Evolutionary conservation across 371 early-diverging fungal genomes (phyloP).

Genomic region (Mortierella sp.): DNA sequence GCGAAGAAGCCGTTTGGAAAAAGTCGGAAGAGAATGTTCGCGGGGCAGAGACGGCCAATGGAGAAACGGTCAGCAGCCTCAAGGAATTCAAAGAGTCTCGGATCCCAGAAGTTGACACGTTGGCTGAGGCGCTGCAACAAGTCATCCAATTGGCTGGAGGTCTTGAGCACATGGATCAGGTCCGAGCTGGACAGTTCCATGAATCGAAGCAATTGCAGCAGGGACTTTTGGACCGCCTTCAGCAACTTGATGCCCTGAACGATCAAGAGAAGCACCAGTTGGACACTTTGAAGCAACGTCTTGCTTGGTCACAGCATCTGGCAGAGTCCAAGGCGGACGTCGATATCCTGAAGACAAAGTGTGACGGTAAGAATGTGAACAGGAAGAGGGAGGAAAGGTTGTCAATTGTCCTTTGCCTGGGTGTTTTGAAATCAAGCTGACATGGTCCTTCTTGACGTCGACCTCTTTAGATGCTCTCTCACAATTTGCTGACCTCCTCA

Average conservation of each 20-base stretch:
- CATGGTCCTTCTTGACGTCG: too few relatives aligned
- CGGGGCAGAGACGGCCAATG: conserved; percentile 26
- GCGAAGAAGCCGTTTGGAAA: conserved; percentile 28
- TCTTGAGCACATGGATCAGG: conserved; percentile 19
- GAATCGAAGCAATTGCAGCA: conserved; percentile 13
- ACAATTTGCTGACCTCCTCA: conserved; percentile 19
- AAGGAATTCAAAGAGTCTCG: conserved; percentile 29
- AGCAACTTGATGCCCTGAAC: conserved; percentile 20
- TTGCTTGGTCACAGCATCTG: conserved; percentile 31
- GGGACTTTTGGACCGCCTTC: conserved; percentile 14
- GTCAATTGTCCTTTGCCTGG: not conserved
- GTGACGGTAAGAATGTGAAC: conserved; percentile 23
- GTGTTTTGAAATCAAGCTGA: not conserved
- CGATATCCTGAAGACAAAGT: conserved; percentile 11
- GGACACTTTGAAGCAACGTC: conserved; percentile 32
- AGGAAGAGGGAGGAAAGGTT: too few relatives aligned
- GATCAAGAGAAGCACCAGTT: conserved; percentile 29
- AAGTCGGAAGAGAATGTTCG: conserved; percentile 15
- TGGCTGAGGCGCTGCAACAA: conserved; percentile 17
- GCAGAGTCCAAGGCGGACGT: conserved; percentile 31
- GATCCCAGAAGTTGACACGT: conserved; percentile 17
- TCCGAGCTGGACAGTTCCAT: conserved; percentile 16
- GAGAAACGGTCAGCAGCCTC: conserved; percentile 20
- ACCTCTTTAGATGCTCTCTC: conserved; percentile 25
- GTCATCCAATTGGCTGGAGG: conserved; percentile 24